Evolutionary conservation across 257 asterid genomes (phyloP).

Genomic region (Asclepias syriaca): DNA sequence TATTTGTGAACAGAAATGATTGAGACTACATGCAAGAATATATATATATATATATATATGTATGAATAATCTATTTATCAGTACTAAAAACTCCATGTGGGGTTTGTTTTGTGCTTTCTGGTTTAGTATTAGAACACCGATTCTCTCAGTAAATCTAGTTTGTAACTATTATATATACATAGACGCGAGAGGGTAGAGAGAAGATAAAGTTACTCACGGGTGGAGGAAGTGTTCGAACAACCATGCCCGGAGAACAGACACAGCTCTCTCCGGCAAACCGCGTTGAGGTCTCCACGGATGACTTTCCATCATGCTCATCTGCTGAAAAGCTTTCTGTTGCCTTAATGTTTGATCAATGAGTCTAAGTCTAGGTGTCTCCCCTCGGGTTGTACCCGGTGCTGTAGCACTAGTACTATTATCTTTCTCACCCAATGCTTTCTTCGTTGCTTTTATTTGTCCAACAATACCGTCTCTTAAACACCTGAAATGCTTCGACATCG

Average conservation of each 20-base stretch:
- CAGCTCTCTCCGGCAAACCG: constrained; percentile 79
- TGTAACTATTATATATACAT: not conserved
- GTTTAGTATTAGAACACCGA: constrained; percentile 8
- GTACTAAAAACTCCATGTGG: constrained; percentile 19
- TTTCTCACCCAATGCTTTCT: constrained; percentile 69
- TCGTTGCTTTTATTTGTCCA: constrained; percentile 48
- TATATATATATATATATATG: too few species aligned
- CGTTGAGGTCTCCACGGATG: constrained; percentile 97
- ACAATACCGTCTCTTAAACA: constrained; percentile 65
- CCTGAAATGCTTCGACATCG: constrained; percentile 87
- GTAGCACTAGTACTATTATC: constrained; percentile 19
- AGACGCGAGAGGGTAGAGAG: too few species aligned
- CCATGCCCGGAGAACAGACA: constrained; percentile 81
- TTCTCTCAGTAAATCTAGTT: constrained; percentile 17
- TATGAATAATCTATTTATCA: not conserved
- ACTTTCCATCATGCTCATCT: constrained; percentile 67
- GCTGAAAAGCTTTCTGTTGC: constrained; percentile 75
- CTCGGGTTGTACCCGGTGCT: constrained; percentile 48
- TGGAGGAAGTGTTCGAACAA: constrained; percentile 94
- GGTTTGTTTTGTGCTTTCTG: constrained; percentile 11
- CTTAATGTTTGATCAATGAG: constrained; percentile 71
- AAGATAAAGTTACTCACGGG: constrained; percentile 42
- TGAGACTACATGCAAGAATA: constrained; percentile 30
- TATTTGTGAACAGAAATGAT: constrained; percentile 28
- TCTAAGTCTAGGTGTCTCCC: constrained; percentile 74